Evolutionary conservation across 768 basidiomycete species (phyloP).

Genomic region (Boletellus sp.): DNA sequence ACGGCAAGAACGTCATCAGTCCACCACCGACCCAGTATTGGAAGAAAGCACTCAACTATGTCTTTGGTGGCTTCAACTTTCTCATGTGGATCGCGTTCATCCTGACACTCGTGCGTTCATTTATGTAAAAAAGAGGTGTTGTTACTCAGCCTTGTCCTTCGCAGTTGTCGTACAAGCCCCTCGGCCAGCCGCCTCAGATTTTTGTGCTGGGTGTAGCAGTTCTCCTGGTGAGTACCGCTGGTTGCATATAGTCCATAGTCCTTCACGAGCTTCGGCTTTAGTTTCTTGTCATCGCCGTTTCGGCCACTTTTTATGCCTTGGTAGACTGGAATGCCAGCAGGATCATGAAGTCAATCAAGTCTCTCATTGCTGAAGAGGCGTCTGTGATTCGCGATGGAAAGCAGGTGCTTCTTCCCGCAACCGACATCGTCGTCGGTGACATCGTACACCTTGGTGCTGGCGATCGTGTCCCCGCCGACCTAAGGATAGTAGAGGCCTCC

Average conservation of each 20-base stretch:
- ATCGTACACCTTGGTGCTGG: slow-evolving; percentile 50
- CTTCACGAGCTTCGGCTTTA: slow-evolving; percentile 16
- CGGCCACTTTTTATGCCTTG: slow-evolving; percentile 45
- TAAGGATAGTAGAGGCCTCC: slow-evolving; percentile 50
- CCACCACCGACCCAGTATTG: slow-evolving; percentile 45
- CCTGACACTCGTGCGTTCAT: slow-evolving; percentile 37
- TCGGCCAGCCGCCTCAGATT: slow-evolving; percentile 40
- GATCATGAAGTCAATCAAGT: slow-evolving; percentile 55
- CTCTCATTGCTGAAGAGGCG: slow-evolving; percentile 57
- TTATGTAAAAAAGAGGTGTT: no score
- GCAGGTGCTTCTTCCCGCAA: slow-evolving; percentile 45
- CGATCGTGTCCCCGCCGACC: slow-evolving; percentile 57
- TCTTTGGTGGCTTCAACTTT: slow-evolving; percentile 58
- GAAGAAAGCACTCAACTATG: slow-evolving; percentile 48
- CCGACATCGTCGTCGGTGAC: slow-evolving; percentile 57
- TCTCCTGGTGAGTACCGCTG: slow-evolving; percentile 38
- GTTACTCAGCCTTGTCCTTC: neutral
- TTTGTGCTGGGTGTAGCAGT: slow-evolving; percentile 54
- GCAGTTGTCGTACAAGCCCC: slow-evolving; percentile 50
- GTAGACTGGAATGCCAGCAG: slow-evolving; percentile 49
- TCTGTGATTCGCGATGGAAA: slow-evolving; percentile 52
- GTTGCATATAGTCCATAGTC: slow-evolving; percentile 2
- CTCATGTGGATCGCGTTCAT: slow-evolving; percentile 55
- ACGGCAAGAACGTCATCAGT: slow-evolving; percentile 48
- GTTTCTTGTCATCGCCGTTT: slow-evolving; percentile 42